Evolutionary conservation across 2,329 filamentous ascomycete genomes (phyloP).

Genomic region (Trichoderma pleuroti): DNA sequence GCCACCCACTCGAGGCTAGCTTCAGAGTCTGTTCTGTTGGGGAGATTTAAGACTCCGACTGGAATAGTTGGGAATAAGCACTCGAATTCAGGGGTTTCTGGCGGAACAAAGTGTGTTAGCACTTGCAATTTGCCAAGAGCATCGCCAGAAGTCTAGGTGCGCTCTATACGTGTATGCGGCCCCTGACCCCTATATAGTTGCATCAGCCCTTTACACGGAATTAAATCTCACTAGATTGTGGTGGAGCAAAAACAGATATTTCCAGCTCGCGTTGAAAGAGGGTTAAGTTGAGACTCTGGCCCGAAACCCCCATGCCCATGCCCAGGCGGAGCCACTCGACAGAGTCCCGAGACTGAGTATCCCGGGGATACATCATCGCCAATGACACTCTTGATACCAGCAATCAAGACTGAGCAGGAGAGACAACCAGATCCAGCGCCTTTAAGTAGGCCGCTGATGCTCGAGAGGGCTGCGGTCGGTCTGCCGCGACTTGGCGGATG

Average conservation of each 20-base stretch:
- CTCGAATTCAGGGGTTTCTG: background rate
- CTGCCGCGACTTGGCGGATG: background rate
- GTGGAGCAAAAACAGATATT: slow-evolving; percentile 14
- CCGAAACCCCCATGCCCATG: background rate
- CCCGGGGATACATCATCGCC: background rate
- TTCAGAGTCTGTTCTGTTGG: background rate
- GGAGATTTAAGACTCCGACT: background rate
- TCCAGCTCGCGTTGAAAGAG: background rate
- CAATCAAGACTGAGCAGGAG: background rate
- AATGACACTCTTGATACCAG: background rate
- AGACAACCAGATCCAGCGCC: background rate
- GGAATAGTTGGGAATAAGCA: slow-evolving; percentile 6
- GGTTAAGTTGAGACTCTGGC: background rate
- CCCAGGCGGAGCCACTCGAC: background rate
- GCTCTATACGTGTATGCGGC: background rate
- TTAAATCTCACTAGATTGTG: background rate
- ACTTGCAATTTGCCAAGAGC: background rate
- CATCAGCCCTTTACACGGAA: background rate
- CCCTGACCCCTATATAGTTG: background rate
- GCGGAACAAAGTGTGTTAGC: background rate
- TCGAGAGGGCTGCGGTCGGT: background rate
- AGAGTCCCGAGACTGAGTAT: background rate
- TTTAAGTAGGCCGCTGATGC: background rate
- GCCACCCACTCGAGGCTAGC: background rate
- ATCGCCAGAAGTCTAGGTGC: background rate